Evolutionary conservation across 1,284 basidiomycete genomes (phyloP).

Genomic region (Rhodotorula sp.): DNA sequence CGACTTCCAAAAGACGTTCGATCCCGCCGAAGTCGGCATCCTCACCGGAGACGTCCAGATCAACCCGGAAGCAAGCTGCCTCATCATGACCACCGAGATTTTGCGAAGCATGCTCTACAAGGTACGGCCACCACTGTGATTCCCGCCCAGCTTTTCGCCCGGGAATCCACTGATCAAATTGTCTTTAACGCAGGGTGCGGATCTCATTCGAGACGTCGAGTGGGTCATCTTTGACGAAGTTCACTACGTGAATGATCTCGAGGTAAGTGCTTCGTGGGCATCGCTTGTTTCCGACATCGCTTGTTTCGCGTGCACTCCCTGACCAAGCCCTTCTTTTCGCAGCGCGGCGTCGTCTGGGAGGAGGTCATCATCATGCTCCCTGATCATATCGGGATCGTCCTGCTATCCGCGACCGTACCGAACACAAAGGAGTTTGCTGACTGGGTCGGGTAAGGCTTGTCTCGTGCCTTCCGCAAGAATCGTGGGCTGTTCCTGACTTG

Average conservation of each 20-base stretch:
- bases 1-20: constrained; percentile 97
- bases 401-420: constrained; percentile 95
- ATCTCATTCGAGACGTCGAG: constrained; percentile 96
- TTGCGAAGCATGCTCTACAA: constrained; percentile 98
- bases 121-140: constrained; percentile 19
- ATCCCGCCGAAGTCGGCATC: constrained; percentile 87
- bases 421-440: constrained; percentile 98
- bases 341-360: constrained; percentile 99
- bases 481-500: neutral
- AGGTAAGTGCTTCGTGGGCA: constrained; percentile 58
- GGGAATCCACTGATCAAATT: neutral
- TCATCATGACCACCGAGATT: constrained; percentile 92
- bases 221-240: constrained; percentile 99
- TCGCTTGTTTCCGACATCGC: neutral
- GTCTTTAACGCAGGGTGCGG: constrained; percentile 64
- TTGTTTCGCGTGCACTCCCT: neutral
- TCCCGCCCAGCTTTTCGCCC: neutral
- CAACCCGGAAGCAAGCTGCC: constrained; percentile 93
- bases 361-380: constrained; percentile 99
- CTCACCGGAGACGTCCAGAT: constrained; percentile 99
- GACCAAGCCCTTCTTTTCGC: neutral
- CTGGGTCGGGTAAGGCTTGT: constrained; percentile 85
- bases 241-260: constrained; percentile 98
- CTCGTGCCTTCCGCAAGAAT: neutral
- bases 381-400: constrained; percentile 93